Evolutionary conservation across 2,329 filamentous ascomycete genomes (phyloP), one percentile per base, ranked within the genome.

Genomic region (Diaporthe aspalathi): DNA sequence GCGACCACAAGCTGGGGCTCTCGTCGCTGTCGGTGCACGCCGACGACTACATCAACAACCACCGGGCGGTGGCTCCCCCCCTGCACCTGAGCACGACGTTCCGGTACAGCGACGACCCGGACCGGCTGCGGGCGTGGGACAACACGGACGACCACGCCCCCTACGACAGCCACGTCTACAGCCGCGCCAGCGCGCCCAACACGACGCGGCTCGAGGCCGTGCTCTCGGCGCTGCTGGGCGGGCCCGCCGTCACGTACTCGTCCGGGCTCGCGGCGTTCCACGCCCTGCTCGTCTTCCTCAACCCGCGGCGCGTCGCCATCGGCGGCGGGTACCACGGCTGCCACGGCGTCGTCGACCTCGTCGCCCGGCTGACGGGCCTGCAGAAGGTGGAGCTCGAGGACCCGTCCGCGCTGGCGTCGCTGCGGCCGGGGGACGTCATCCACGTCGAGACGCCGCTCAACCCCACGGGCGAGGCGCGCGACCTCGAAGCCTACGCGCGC

Each of bases 401-500:
- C 72, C 75, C 75, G 17, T 71, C 70, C 22, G 80, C 77, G 72
- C 75, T 82, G n/a, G 88, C 89, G 50, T 88, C 90, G 43, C 86
- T 98, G 3, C 86, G 90, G 29, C 83, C 88, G 3, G 95, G 95
- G 3, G 96, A 98, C 80, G 84, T 98, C 3, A 87, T 99, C 66
- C 94, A 97, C 80, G 86, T 98, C 65, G 96, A 99, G 84, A 98
- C 95, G 5, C 96, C 96, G 0, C 86, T 98, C 49, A 99, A 99
- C 81, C 96, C 96, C 0, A 92, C 92, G 1, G 96, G 96, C 65
- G 91, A 92, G 76, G 94, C 94, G 1, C 91, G 89, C 75, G 86
- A 94, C 76, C 90, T 99, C 35, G 84, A 85, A 43, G 82, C 84
- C 67, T 97, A 92, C 35, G 7, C 35, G 6, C 80, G 93, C 94